Evolutionary conservation across 176 grass and related monocot genomes (phyloP), one percentile per base, ranked within the genome.

Genomic region (Avena insularis): DNA sequence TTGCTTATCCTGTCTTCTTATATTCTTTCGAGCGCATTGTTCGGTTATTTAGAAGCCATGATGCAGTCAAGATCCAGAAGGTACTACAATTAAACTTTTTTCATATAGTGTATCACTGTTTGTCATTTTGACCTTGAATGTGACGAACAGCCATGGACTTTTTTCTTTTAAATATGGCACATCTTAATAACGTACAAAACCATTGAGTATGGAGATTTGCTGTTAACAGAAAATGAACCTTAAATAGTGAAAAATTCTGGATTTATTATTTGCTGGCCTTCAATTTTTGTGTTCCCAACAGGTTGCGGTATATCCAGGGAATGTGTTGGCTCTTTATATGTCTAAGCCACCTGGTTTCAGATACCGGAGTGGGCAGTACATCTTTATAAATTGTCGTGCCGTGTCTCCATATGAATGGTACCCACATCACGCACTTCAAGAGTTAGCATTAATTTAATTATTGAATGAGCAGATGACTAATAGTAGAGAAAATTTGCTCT

Each of bases 391-490:
- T 38, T 95, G 93, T 31, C 54, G 78, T 48, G 89, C 91, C 0
- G 95, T 98, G 2, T 98, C 95, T 87, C 95, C 95, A 62, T 98
- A 92, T 84, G 91, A 98, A 91, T 98, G 95, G 95, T 98, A 86
- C 23, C 62, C 43, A 43, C 19, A 16, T 46, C 71, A 61, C 59
- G 71, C 56, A 71, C 43, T 83, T 88, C 73, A 51, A 9, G 5
- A 20, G n/a, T 81, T 81, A 35, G 65, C 33, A 75, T 46, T 85
- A 45, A 12, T 50, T 63, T 27, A 35, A 33, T 45, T 79, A 21
- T 79, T 75, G 35, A 33, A 78, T 85, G 6, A 12, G 60, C 11
- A 77, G 25, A 65, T 81, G 33, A 92, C 17, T 64, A 47, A 79
- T 83, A 84, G 61, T 81, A 71, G 1, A 16, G 25, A 70, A 86